Conservation (phyloP, 345 rosid genomes). For the Zanthoxylum bungeanum region DNA sequence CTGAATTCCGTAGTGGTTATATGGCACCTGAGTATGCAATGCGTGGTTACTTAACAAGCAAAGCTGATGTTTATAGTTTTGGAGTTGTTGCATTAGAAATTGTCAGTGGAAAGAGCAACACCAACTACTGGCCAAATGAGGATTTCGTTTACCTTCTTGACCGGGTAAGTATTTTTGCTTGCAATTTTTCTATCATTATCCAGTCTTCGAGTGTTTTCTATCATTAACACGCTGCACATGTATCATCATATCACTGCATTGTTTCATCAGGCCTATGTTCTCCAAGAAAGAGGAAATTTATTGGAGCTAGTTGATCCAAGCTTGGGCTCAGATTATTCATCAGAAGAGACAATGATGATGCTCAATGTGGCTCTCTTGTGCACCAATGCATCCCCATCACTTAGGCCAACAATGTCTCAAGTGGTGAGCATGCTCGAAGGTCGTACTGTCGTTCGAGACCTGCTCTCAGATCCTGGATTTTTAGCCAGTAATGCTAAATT, state of each 20-base stretch:
- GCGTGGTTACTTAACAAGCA: slow-evolving; percentile 77
- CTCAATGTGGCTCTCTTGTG: slow-evolving; percentile 75
- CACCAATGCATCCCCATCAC: slow-evolving; percentile 74
- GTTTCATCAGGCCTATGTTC: slow-evolving; percentile 57
- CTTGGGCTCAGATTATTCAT: slow-evolving; percentile 46
- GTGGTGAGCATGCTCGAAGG: slow-evolving; percentile 85
- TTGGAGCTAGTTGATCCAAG: slow-evolving; percentile 64
- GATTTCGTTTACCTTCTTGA: slow-evolving; percentile 81
- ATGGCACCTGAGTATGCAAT: slow-evolving; percentile 79
- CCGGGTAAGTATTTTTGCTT: slow-evolving; percentile 43
- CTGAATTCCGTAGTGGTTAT: slow-evolving; percentile 46
- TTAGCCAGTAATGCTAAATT: slow-evolving; percentile 58
- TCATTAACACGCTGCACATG: no score
- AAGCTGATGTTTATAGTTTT: slow-evolving; percentile 56
- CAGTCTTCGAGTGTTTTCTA: not conserved
- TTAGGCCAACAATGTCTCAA: slow-evolving; percentile 91
- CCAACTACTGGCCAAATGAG: slow-evolving; percentile 68
- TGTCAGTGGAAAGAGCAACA: slow-evolving; percentile 74
- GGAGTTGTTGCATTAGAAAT: slow-evolving; percentile 55
- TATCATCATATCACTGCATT: not conserved
- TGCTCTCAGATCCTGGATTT: slow-evolving; percentile 69
- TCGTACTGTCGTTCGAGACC: slow-evolving; percentile 61
- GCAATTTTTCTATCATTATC: not conserved
- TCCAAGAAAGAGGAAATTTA: slow-evolving; percentile 66
- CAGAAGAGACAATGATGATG: slow-evolving; percentile 75